Evolutionary conservation across 345 rosid genomes (phyloP).

Genomic region (Melaleuca quinquenervia): DNA sequence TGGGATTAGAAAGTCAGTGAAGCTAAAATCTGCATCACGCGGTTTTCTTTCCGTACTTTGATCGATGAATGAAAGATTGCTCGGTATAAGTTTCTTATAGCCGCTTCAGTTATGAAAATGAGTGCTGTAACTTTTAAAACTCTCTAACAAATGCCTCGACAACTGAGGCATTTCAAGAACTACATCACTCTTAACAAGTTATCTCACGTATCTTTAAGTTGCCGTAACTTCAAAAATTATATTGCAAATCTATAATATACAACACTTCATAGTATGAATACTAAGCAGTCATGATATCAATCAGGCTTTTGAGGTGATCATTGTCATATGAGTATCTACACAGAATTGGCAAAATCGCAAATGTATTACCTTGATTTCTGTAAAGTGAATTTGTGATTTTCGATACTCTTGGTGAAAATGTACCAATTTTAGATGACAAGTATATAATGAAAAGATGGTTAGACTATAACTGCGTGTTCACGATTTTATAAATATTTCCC

Average conservation of each 20-base stretch:
- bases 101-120: neutral
- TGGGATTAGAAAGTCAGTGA: neutral
- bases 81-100: neutral
- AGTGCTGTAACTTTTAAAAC: neutral
- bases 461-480: neutral
- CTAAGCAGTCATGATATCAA: no score
- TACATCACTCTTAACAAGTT: neutral
- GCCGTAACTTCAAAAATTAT: neutral
- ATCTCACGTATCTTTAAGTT: neutral
- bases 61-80: neutral
- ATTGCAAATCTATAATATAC: neutral
- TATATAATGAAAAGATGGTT: neutral
- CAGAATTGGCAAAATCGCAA: no score
- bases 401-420: neutral
- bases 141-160: no score
- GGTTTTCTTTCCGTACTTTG: neutral
- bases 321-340: no score
- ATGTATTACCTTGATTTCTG: no score
- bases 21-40: neutral
- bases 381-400: neutral
- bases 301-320: no score
- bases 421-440: neutral
- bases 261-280: no score
- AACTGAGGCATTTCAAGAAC: no score
- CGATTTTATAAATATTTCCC: neutral